These are phyloP conservation scores for Fusarium sacchari DNA, from an alignment of 2,329 filamentous ascomycete species.

Conservation along the genomic window DNA sequence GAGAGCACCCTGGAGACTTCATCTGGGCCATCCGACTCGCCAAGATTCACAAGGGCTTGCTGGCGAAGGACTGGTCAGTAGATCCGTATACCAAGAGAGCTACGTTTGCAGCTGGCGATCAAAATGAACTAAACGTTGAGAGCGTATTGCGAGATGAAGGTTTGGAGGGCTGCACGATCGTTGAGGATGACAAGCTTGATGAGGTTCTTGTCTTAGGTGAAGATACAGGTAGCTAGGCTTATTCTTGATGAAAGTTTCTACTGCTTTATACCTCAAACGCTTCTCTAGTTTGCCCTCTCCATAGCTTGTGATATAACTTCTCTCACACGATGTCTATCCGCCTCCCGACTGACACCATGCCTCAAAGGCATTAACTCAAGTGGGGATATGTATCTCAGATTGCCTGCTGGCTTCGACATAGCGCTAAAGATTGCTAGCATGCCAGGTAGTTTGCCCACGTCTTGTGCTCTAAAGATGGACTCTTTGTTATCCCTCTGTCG, in stretches of 20 bases:
- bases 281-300: not conserved
- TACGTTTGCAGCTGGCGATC: not conserved
- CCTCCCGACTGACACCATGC: not conserved
- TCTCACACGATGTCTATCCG: fast-evolving
- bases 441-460: fast-evolving
- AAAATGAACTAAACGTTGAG: not conserved
- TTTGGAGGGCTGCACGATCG: fast-evolving
- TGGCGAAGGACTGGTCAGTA: not conserved
- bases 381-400: not conserved
- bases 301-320: not conserved
- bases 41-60: not conserved
- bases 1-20: fast-evolving
- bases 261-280: fast-evolving
- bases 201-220: not conserved
- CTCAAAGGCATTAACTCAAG: fast-evolving
- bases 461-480: fast-evolving
- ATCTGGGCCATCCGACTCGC: not conserved
- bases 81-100: not conserved
- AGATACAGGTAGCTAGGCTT: fast-evolving
- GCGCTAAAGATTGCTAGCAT: not conserved
- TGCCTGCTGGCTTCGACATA: not conserved
- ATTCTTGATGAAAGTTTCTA: fast-evolving
- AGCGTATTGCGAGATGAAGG: fast-evolving
- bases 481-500: not conserved
- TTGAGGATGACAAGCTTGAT: not conserved